phyloP scores from a whole-genome alignment of 345 rosid species.

The Leavenworthia alabamica region DNA sequence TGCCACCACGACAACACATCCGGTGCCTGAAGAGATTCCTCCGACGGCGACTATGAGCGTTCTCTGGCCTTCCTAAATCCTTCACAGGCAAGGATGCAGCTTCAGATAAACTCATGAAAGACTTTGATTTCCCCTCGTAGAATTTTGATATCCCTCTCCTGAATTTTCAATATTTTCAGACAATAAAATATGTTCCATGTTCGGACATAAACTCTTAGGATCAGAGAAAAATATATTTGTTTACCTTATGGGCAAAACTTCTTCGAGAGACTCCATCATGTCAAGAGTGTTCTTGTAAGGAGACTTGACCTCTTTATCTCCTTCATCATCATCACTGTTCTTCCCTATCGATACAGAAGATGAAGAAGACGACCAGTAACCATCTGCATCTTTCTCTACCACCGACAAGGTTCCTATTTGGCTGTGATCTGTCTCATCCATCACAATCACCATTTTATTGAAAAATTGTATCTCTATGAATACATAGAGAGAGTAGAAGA shows the following conservation, averaged over 20 bases:
- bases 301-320: constrained; percentile 51
- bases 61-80: constrained; percentile 61
- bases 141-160: constrained; percentile 69
- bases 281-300: constrained; percentile 42
- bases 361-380: constrained; percentile 16
- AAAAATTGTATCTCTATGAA: not conserved
- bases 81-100: constrained; percentile 34
- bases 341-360: constrained; percentile 47
- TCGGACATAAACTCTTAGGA: not conserved
- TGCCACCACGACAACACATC: constrained; percentile 35
- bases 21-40: constrained; percentile 47
- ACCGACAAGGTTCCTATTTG: not conserved
- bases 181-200: not conserved
- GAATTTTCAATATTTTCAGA: not conserved
- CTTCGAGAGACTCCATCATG: constrained; percentile 50
- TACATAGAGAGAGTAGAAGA: not conserved
- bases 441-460: constrained; percentile 22
- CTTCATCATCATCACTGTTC: constrained; percentile 38
- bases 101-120: constrained; percentile 44
- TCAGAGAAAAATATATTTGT: not conserved
- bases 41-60: constrained; percentile 37
- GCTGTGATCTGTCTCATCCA: not conserved
- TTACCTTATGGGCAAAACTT: constrained; percentile 51
- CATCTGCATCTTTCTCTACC: not conserved
- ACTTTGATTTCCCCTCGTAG: constrained; percentile 68